Evolutionary conservation across 441 rosid species (phyloP), one percentile per base, ranked within the genome.

Genomic region (Francoa sonchifolia): DNA sequence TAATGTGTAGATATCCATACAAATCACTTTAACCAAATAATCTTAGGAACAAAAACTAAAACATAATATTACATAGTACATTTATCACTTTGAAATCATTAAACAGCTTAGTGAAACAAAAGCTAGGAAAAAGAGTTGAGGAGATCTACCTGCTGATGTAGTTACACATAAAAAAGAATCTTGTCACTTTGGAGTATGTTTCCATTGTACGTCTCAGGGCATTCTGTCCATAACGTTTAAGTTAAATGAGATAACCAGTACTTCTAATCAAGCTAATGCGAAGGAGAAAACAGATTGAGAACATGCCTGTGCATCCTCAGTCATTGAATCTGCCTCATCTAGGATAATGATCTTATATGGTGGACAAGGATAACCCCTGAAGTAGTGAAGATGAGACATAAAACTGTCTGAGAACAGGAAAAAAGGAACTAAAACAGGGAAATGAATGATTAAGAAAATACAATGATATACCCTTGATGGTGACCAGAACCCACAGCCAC

Each of bases 281-380:
- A 52, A 0, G 17, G 38, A 46, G 22, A 4, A 25, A 33, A 36
- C 13, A 39, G 21, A 30, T 7, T 44, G 37, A 16, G 17, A 44
- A 38, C 56, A 39, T 78, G 69, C 96, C 96, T 85, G 98, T 43
- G 98, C 96, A 68, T 90, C 98, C 77, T 90, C 93, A 3, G 98
- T 90, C 96, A 90, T 90, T 28, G 98, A 90, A 76, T 86, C 98
- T 42, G 95, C 93, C 67, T 90, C 96, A 23, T 90, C 96, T 37
- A 90, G 68, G 52, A 90, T 77, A 65, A 86, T 86, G 41, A 90
- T 86, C 75, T 90, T 79, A 62, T 50, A 90, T 0, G 96, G 82
- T 17, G 95, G 98, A 61, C 95, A 86, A 44, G 92, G 98, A 47
- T 85, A 82, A 48, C 63, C 79, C 26, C 98, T 90, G 65, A 28